Conservation (phyloP, 257 asterid genomes). For the Echium plantagineum region DNA sequence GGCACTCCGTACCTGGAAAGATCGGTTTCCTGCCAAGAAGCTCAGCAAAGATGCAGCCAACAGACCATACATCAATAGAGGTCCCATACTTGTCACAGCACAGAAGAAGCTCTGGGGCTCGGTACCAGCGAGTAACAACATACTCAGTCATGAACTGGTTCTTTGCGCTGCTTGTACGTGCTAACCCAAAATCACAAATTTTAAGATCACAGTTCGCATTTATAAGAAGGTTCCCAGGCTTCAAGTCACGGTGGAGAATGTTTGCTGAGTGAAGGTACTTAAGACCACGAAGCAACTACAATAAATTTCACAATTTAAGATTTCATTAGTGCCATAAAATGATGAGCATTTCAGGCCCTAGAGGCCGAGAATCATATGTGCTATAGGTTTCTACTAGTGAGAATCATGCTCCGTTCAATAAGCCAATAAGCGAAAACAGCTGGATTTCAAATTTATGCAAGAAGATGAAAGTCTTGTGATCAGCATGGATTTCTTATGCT, state of each 20-base stretch:
- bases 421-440: not conserved
- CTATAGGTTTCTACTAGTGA: not conserved
- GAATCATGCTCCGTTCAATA: not conserved
- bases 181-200: constrained; percentile 53
- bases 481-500: not conserved
- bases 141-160: constrained; percentile 62
- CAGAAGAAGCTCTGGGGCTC: constrained; percentile 55
- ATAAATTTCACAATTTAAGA: not conserved
- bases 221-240: constrained; percentile 55
- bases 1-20: constrained; percentile 51
- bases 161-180: constrained; percentile 42
- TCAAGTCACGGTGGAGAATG: constrained; percentile 50
- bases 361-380: not conserved
- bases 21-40: constrained; percentile 50
- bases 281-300: constrained; percentile 46
- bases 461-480: not conserved
- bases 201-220: constrained; percentile 51
- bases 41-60: constrained; percentile 52
- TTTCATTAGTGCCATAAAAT: not conserved
- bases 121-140: constrained; percentile 53
- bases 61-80: constrained; percentile 54
- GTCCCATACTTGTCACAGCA: constrained; percentile 51
- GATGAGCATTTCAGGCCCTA: not conserved
- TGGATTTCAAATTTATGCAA: not conserved
- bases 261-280: constrained; percentile 56